Percentiles rank a stretch among this genome's conserved stretches.
These are phyloP conservation scores for Talaromyces thailandensis DNA, from an alignment of 495 filamentous ascomycete genomes.

Conservation along the genomic window DNA sequence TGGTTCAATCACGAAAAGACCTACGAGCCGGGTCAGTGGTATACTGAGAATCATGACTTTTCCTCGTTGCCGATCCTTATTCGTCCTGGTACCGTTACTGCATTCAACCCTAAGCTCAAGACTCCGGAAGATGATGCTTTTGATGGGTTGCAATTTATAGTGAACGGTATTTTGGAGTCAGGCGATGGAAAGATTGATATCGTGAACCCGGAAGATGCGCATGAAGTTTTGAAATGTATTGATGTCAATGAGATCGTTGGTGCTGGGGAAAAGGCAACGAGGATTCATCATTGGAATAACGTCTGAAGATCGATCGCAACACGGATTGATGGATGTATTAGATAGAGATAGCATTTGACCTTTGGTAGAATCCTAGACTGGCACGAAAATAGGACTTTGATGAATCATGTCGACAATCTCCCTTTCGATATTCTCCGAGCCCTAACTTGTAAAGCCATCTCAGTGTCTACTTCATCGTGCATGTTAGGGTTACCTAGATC, in stretches of 20 bases:
- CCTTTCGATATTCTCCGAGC: too few species aligned
- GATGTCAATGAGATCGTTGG: neutral
- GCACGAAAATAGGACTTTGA: too few species aligned
- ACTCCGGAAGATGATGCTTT: conserved; percentile 27
- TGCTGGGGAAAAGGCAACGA: neutral
- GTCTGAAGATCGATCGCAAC: neutral
- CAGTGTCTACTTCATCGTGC: too few species aligned
- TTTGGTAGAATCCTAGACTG: too few species aligned
- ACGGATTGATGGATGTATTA: too few species aligned
- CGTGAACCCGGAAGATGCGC: conserved; percentile 25
- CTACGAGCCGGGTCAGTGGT: conserved; percentile 31
- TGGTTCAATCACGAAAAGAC: conserved; percentile 34
- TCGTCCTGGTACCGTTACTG: conserved; percentile 28
- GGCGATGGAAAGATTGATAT: conserved; percentile 20
- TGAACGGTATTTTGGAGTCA: conserved; percentile 22
- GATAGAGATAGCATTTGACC: too few species aligned
- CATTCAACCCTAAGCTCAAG: conserved; percentile 23
- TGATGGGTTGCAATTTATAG: conserved; percentile 27
- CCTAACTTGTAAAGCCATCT: too few species aligned
- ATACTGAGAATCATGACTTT: conserved; percentile 35
- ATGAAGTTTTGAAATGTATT: conserved; percentile 19
- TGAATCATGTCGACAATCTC: too few species aligned
- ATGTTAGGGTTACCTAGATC: too few species aligned
- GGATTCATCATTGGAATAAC: neutral
- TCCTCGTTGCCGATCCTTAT: conserved; percentile 31